Evolutionary conservation across 306 rosid genomes (phyloP).

Genomic region (Arachis stenosperma): DNA sequence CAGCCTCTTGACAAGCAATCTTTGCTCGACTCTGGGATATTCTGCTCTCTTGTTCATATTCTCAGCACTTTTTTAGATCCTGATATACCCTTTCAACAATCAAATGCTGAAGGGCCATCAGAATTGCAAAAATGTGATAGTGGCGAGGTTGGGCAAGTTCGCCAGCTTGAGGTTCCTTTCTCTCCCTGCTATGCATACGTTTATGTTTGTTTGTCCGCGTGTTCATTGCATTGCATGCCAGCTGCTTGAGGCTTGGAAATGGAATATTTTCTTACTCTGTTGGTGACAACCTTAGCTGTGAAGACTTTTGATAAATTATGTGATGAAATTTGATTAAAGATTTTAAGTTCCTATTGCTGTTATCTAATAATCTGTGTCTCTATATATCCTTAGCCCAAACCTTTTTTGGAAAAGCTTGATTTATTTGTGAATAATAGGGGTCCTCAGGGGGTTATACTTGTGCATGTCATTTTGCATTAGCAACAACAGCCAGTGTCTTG

Average conservation of each 20-base stretch:
- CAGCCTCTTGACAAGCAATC: conserved; percentile 98
- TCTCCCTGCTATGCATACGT: conserved; percentile 14
- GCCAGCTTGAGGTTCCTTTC: conserved; percentile 83
- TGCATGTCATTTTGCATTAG: neutral
- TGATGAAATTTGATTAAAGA: conserved; percentile 19
- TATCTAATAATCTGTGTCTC: conserved; percentile 23
- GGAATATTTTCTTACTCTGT: conserved; percentile 7
- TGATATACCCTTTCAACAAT: conserved; percentile 56
- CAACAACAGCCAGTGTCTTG: neutral
- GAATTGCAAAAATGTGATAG: conserved; percentile 45
- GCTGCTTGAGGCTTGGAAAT: neutral
- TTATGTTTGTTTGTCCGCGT: conserved; percentile 4
- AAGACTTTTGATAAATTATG: conserved; percentile 5
- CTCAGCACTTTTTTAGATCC: conserved; percentile 87
- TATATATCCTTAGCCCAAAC: conserved; percentile 5
- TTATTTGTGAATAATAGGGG: conserved; percentile 23
- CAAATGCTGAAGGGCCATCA: conserved; percentile 55
- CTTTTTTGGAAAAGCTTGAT: conserved; percentile 5
- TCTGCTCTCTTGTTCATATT: conserved; percentile 91
- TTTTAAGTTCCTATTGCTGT: conserved; percentile 25
- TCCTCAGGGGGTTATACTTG: conserved; percentile 12
- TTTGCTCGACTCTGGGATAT: conserved; percentile 97
- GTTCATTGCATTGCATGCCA: neutral
- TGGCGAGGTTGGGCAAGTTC: conserved; percentile 59
- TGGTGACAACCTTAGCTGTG: neutral